These are phyloP conservation scores for Xerocomus nothofagi DNA, from an alignment of 1,284 basidiomycete species.

Conservation along the genomic window DNA sequence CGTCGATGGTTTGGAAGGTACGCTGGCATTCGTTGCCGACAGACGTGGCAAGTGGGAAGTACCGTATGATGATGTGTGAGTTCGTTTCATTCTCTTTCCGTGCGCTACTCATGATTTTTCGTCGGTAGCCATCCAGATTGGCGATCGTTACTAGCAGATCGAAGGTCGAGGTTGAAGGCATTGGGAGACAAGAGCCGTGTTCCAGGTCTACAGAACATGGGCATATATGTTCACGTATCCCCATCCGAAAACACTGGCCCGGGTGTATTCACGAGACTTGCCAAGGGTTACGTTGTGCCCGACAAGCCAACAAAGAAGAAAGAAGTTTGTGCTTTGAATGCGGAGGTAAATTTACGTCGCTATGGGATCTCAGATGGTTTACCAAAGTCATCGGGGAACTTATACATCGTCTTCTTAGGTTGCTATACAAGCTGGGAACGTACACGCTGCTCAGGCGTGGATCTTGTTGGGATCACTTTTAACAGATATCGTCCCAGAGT, in stretches of 20 bases:
- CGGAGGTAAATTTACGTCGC: slow-evolving; percentile 43
- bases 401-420: slow-evolving; percentile 39
- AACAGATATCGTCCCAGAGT: slow-evolving; percentile 44
- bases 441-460: slow-evolving; percentile 72
- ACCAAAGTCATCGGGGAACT: not conserved
- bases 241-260: slow-evolving; percentile 29
- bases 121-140: slow-evolving; percentile 51
- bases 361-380: not conserved
- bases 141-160: slow-evolving; percentile 38
- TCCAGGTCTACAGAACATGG: slow-evolving; percentile 56
- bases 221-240: slow-evolving; percentile 40
- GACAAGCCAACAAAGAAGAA: slow-evolving; percentile 50
- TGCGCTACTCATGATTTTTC: slow-evolving; percentile 1
- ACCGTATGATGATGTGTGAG: slow-evolving; percentile 85
- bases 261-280: slow-evolving; percentile 62
- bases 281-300: slow-evolving; percentile 62
- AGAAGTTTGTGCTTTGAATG: slow-evolving; percentile 45
- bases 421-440: slow-evolving; percentile 59
- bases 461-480: slow-evolving; percentile 61
- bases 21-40: slow-evolving; percentile 71
- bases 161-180: slow-evolving; percentile 44
- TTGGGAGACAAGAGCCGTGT: slow-evolving; percentile 51
- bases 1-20: slow-evolving; percentile 42
- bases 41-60: slow-evolving; percentile 60
- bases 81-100: slow-evolving; percentile 6